phyloP scores from a whole-genome alignment of 805 yeast species.

The Blastobotrys muscicola region DNA sequence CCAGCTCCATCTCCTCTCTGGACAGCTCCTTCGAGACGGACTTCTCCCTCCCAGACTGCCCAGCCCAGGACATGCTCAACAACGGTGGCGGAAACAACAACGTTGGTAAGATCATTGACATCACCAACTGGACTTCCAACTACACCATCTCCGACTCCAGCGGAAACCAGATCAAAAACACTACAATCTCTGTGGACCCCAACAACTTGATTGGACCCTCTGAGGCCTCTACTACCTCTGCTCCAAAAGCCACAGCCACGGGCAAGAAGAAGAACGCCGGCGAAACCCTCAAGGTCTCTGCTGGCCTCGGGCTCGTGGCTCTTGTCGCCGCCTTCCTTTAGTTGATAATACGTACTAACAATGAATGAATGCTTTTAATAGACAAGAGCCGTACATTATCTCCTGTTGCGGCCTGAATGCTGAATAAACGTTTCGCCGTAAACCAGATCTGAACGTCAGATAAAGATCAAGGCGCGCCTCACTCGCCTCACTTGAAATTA shows the following conservation, averaged over 20 bases:
- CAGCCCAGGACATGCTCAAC: slow-evolving; percentile 27
- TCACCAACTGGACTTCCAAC: slow-evolving; percentile 20
- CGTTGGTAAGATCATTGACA: slow-evolving; percentile 26
- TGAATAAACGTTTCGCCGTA: too few relatives aligned
- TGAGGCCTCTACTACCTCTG: slow-evolving; percentile 12
- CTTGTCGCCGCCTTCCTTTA: background rate
- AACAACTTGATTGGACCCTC: slow-evolving; percentile 7
- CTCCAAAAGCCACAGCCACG: slow-evolving; percentile 8
- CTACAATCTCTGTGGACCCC: slow-evolving; percentile 17
- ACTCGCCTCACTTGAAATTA: too few relatives aligned
- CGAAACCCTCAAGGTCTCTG: slow-evolving; percentile 7
- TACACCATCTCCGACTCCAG: slow-evolving; percentile 24
- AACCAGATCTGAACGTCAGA: too few relatives aligned
- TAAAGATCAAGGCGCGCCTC: too few relatives aligned
- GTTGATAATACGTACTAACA: too few relatives aligned
- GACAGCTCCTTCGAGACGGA: slow-evolving; percentile 23
- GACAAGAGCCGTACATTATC: too few relatives aligned
- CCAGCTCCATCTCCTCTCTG: slow-evolving; percentile 19
- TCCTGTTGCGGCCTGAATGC: too few relatives aligned
- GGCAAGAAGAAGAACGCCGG: slow-evolving; percentile 13
- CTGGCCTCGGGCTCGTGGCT: slow-evolving; percentile 3
- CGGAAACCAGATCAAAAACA: slow-evolving; percentile 22
- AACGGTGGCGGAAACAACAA: slow-evolving; percentile 32
- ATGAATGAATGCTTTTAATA: too few relatives aligned
- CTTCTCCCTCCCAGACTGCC: slow-evolving; percentile 28